Evolutionary conservation across 1,139 yeast genomes (phyloP).

Genomic region (Candida sp.): DNA sequence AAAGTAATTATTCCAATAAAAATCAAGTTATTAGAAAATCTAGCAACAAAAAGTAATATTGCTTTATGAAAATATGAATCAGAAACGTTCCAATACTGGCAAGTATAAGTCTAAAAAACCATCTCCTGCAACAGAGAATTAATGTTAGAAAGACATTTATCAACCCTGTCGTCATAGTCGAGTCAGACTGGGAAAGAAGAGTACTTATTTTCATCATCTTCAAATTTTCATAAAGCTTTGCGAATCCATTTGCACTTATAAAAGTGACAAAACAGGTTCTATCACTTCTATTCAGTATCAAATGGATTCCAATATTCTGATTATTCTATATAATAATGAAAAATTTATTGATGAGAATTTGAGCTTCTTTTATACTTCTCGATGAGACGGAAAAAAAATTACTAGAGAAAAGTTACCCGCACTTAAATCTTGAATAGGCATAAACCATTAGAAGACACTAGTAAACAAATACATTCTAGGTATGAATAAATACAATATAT

Average conservation of each 20-base stretch:
- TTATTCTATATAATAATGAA: not conserved
- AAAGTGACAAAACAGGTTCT: not conserved
- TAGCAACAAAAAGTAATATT: not conserved
- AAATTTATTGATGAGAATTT: too few species aligned
- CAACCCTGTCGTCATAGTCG: slow-evolving; percentile 87
- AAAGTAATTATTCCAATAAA: slow-evolving; percentile 4
- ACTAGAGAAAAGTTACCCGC: not conserved
- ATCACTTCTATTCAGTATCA: not conserved
- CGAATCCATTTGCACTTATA: not conserved
- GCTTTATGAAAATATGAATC: slow-evolving; percentile 38
- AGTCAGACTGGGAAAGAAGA: slow-evolving; percentile 80
- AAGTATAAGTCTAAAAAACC: slow-evolving; percentile 62
- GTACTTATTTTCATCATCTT: slow-evolving; percentile 57
- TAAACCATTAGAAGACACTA: not conserved
- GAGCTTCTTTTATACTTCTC: not conserved
- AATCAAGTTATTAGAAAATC: slow-evolving; percentile 3
- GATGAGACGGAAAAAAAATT: not conserved
- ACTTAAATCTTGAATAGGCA: not conserved
- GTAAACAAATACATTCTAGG: not conserved
- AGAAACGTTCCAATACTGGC: slow-evolving; percentile 79
- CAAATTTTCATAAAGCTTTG: not conserved
- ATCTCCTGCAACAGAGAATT: slow-evolving; percentile 35
- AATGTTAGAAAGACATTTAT: slow-evolving; percentile 48
- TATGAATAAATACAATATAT: too few species aligned
- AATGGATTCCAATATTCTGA: not conserved